A percentile compares a stretch with the other conserved stretches of the same genome.
phyloP scores from a whole-genome alignment of 2,329 filamentous ascomycete species.

The Lachnellula hyalina region DNA sequence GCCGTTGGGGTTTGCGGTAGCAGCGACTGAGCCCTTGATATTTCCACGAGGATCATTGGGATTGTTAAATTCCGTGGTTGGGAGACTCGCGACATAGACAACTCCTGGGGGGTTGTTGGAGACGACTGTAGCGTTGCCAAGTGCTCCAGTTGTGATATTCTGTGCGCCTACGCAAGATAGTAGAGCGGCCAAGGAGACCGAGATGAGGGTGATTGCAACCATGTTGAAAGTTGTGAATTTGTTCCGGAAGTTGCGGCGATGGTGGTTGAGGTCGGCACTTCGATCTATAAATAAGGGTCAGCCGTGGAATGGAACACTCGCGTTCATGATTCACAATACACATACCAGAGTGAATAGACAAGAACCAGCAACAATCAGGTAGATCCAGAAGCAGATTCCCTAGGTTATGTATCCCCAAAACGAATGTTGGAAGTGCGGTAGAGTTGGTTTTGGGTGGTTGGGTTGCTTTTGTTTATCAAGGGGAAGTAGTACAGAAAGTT shows the following conservation, averaged over 20 bases:
- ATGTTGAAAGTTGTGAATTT: slow-evolving; percentile 10
- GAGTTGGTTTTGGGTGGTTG: neutral
- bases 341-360: neutral
- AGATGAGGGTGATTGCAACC: slow-evolving; percentile 10
- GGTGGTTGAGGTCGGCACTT: neutral
- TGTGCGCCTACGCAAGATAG: slow-evolving; percentile 16
- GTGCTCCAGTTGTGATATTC: slow-evolving; percentile 24
- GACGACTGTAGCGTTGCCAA: slow-evolving; percentile 47
- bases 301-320: neutral
- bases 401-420: neutral
- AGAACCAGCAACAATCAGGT: neutral
- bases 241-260: neutral
- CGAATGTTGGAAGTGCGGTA: neutral
- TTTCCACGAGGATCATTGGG: slow-evolving; percentile 44
- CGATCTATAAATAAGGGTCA: neutral
- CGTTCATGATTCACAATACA: neutral
- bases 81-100: slow-evolving; percentile 52
- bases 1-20: slow-evolving; percentile 42
- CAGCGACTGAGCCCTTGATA: slow-evolving; percentile 48
- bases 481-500: neutral
- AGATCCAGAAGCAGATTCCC: neutral
- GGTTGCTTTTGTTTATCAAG: too few species aligned
- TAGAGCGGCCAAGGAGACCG: slow-evolving; percentile 12
- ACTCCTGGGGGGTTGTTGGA: slow-evolving; percentile 50
- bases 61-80: slow-evolving; percentile 40